These are phyloP conservation scores for Termitomyces sp. DNA, from an alignment of 768 basidiomycete genomes.

Conservation along the genomic window DNA sequence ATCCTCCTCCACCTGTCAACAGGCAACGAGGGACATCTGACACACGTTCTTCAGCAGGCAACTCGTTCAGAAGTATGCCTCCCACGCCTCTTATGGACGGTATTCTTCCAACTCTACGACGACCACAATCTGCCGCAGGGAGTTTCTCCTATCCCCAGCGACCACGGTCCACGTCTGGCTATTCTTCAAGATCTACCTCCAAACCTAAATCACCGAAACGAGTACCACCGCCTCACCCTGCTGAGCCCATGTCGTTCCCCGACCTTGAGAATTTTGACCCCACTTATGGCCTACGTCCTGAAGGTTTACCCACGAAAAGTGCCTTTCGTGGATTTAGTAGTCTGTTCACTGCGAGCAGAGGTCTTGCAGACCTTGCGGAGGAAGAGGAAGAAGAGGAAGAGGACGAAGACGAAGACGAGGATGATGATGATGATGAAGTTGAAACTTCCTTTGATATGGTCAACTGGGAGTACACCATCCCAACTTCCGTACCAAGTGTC, in stretches of 20 bases:
- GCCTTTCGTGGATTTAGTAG: slow-evolving; percentile 77
- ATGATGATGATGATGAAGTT: slow-evolving; percentile 33
- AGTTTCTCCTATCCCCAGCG: slow-evolving; percentile 22
- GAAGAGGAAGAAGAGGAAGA: slow-evolving; percentile 50
- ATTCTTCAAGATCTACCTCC: slow-evolving; percentile 26
- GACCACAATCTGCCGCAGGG: slow-evolving; percentile 14
- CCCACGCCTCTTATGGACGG: slow-evolving; percentile 12
- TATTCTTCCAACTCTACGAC: slow-evolving; percentile 3
- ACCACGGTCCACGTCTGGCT: slow-evolving; percentile 42
- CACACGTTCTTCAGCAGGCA: slow-evolving; percentile 42
- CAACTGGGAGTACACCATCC: slow-evolving; percentile 66
- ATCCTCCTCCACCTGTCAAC: slow-evolving; percentile 35
- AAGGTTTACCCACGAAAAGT: slow-evolving; percentile 83
- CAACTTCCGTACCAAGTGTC: slow-evolving; percentile 46
- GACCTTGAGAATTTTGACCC: slow-evolving; percentile 89
- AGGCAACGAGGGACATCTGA: slow-evolving; percentile 31
- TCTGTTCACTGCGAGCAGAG: slow-evolving; percentile 65
- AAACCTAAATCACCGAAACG: slow-evolving; percentile 20
- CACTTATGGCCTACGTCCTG: slow-evolving; percentile 92
- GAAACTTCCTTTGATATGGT: slow-evolving; percentile 58
- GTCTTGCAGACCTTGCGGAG: slow-evolving; percentile 80
- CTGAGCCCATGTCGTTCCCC: slow-evolving; percentile 31
- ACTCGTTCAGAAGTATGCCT: slow-evolving; percentile 24
- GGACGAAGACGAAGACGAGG: slow-evolving; percentile 35
- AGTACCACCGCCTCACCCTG: slow-evolving; percentile 23